Conservation (phyloP, 2,329 filamentous ascomycete genomes). For the Trichoderma atrobrunneum region DNA sequence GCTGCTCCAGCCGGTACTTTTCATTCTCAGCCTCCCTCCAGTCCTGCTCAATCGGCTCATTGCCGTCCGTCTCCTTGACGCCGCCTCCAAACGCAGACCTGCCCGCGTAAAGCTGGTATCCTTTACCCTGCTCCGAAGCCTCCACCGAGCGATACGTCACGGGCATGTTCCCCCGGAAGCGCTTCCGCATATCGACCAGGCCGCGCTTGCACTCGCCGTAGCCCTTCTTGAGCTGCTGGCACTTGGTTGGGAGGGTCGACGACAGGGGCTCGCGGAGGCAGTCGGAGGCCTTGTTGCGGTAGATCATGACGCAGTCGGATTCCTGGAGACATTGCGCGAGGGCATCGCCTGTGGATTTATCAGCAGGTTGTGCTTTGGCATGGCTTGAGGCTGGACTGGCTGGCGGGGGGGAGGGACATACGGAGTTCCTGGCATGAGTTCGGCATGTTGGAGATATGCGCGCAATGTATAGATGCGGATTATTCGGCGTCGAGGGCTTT, state of each 20-base stretch:
- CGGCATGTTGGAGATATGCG: slow-evolving; percentile 62
- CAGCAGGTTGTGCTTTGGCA: neutral
- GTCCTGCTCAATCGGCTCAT: slow-evolving; percentile 59
- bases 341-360: slow-evolving; percentile 66
- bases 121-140: slow-evolving; percentile 48
- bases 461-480: neutral
- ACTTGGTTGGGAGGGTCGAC: slow-evolving; percentile 79
- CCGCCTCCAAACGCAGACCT: slow-evolving; percentile 64
- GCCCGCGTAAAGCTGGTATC: slow-evolving; percentile 76
- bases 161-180: slow-evolving; percentile 91
- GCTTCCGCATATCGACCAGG: slow-evolving; percentile 97
- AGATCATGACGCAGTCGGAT: slow-evolving; percentile 92
- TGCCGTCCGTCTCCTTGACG: slow-evolving; percentile 65
- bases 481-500: neutral
- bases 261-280: slow-evolving; percentile 81
- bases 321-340: slow-evolving; percentile 93
- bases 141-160: slow-evolving; percentile 61
- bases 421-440: slow-evolving; percentile 96
- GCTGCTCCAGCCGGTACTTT: slow-evolving; percentile 45
- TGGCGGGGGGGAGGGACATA: slow-evolving; percentile 47
- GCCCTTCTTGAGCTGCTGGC: slow-evolving; percentile 88
- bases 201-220: slow-evolving; percentile 95
- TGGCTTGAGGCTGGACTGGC: neutral
- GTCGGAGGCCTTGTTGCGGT: slow-evolving; percentile 81
- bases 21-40: slow-evolving; percentile 66